Conservation (phyloP, 192 early-diverging fungal species). For the Chytriomyces hyalinus region DNA sequence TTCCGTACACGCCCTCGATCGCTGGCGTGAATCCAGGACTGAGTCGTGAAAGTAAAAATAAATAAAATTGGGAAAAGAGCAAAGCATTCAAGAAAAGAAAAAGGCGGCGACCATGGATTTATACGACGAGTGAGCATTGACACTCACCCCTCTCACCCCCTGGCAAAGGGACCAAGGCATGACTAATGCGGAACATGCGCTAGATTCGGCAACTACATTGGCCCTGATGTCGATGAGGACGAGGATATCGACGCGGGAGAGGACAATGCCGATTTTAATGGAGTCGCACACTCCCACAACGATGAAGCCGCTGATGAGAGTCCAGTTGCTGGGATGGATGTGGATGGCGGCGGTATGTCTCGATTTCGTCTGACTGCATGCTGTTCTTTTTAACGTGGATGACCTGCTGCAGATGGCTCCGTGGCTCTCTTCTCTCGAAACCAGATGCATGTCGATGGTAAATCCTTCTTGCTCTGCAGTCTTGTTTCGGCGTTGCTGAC, state of each 20-base stretch:
- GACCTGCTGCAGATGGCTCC: neutral
- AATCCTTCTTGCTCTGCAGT: conserved; percentile 5
- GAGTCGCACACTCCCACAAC: neutral
- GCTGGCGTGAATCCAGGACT: too few relatives aligned
- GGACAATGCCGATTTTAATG: conserved; percentile 9
- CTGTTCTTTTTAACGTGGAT: neutral
- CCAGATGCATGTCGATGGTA: conserved; percentile 36
- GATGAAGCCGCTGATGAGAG: conserved; percentile 64
- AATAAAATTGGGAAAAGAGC: neutral
- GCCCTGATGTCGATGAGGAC: conserved; percentile 82
- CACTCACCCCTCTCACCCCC: too few relatives aligned
- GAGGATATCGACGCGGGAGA: conserved; percentile 32
- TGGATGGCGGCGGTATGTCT: conserved; percentile 28
- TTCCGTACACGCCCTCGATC: too few relatives aligned
- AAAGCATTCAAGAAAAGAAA: neutral
- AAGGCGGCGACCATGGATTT: conserved; percentile 31
- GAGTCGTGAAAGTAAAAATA: too few relatives aligned
- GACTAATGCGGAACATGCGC: too few relatives aligned
- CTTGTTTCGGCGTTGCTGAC: neutral
- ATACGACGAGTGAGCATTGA: conserved; percentile 41
- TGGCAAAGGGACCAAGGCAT: too few relatives aligned
- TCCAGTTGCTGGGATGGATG: conserved; percentile 42
- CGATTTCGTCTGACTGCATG: neutral
- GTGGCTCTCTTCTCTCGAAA: conserved; percentile 9
- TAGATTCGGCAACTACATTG: conserved; percentile 92